phyloP scores from a whole-genome alignment of 2,329 filamentous ascomycete genomes.

The Didymella exigua region DNA sequence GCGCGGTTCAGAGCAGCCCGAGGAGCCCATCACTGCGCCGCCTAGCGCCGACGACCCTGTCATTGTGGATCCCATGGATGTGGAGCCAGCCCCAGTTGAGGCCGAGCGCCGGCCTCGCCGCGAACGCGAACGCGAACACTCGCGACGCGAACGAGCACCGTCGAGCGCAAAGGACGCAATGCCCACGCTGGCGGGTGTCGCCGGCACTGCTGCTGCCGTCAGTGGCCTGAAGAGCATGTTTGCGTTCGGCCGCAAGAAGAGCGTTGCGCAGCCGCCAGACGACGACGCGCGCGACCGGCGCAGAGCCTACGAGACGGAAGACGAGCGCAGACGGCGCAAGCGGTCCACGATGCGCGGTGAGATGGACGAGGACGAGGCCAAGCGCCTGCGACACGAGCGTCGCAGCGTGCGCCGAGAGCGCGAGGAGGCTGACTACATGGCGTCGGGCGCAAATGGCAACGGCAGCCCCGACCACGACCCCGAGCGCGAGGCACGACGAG shows the following conservation, averaged over 20 bases:
- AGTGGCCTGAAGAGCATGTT: constrained; percentile 62
- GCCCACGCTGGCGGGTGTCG: constrained; percentile 38
- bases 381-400: constrained; percentile 45
- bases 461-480: constrained; percentile 42
- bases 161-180: constrained; percentile 64
- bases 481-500: constrained; percentile 47
- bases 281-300: constrained; percentile 43
- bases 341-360: constrained; percentile 44
- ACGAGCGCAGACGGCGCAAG: constrained; percentile 46
- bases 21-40: constrained; percentile 44
- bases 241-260: constrained; percentile 49
- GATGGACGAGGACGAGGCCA: constrained; percentile 46
- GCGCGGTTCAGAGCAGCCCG: constrained; percentile 45
- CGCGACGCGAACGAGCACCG: constrained; percentile 59
- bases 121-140: constrained; percentile 46
- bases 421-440: constrained; percentile 35
- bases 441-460: constrained; percentile 34
- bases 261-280: constrained; percentile 24
- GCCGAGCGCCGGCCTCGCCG: constrained; percentile 49
- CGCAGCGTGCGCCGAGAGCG: constrained; percentile 41
- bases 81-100: constrained; percentile 55
- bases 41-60: constrained; percentile 52
- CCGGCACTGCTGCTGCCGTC: constrained; percentile 50
- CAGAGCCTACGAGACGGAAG: constrained; percentile 45
- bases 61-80: constrained; percentile 47